Evolutionary conservation across 352 stramenopile genomes (phyloP).

Genomic region (Phytophthora cryptogea): DNA sequence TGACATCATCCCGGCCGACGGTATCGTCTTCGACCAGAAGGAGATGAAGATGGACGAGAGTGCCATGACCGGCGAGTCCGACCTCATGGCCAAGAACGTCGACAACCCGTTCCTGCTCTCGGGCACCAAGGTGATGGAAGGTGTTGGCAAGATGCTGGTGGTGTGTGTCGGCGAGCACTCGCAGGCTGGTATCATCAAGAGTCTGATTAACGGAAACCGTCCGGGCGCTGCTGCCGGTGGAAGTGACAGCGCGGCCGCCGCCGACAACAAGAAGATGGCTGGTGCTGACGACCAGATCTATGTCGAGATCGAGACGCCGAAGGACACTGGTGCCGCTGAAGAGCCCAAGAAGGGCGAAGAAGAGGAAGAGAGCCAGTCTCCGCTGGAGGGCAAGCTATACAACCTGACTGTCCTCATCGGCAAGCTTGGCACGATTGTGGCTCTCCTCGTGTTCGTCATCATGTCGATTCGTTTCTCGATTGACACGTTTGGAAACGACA

Average conservation of each 20-base stretch:
- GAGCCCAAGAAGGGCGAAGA: slow-evolving; percentile 29
- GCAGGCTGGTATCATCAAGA: slow-evolving; percentile 91
- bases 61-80: slow-evolving; percentile 90
- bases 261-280: slow-evolving; percentile 27
- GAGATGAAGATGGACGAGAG: slow-evolving; percentile 91
- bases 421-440: slow-evolving; percentile 56
- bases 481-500: slow-evolving; percentile 36
- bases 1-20: slow-evolving; percentile 92
- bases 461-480: slow-evolving; percentile 61
- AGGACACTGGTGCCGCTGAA: slow-evolving; percentile 25
- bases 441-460: slow-evolving; percentile 58
- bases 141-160: slow-evolving; percentile 91
- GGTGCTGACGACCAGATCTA: slow-evolving; percentile 38
- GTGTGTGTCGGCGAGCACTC: slow-evolving; percentile 91
- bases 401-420: slow-evolving; percentile 66
- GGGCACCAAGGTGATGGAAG: slow-evolving; percentile 91
- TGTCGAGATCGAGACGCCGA: slow-evolving; percentile 59
- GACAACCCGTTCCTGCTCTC: slow-evolving; percentile 90
- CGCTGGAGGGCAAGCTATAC: slow-evolving; percentile 70
- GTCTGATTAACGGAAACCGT: slow-evolving; percentile 78
- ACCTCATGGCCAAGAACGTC: slow-evolving; percentile 76
- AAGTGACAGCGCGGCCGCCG: slow-evolving; percentile 20
- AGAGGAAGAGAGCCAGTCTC: slow-evolving; percentile 46
- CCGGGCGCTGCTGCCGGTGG: slow-evolving; percentile 51
- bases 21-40: slow-evolving; percentile 83